phyloP scores from a whole-genome alignment of 495 filamentous ascomycete genomes.

The Penicillium atrosanguineum region DNA sequence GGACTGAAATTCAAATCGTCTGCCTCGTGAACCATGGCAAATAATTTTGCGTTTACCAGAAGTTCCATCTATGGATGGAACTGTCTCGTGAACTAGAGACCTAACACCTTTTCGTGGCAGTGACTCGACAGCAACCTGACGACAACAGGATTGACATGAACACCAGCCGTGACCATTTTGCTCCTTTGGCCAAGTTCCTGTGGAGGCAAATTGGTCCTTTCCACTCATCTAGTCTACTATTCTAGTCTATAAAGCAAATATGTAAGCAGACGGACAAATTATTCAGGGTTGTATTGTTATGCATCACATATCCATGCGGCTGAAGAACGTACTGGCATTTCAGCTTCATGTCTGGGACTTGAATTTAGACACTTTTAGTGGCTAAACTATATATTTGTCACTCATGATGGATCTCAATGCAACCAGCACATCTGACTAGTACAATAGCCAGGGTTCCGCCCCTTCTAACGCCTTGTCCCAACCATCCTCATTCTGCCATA shows the following conservation, averaged over 20 bases:
- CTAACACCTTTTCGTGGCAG: no score
- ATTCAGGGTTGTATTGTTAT: constrained; percentile 51
- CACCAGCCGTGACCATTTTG: constrained; percentile 52
- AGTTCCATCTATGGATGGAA: background rate
- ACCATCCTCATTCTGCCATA: constrained; percentile 45
- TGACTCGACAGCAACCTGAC: background rate
- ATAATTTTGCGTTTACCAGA: background rate
- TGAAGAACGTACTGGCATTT: constrained; percentile 1
- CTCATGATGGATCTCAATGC: constrained; percentile 10
- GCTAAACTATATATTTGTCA: background rate
- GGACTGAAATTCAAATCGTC: no score
- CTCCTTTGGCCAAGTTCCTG: constrained; percentile 54
- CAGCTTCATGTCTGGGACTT: background rate
- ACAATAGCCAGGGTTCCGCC: constrained; percentile 41
- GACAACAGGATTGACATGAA: background rate
- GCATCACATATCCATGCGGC: constrained; percentile 32
- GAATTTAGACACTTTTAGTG: background rate
- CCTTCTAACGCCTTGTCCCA: constrained; percentile 42
- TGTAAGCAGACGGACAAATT: constrained; percentile 46
- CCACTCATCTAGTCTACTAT: no score
- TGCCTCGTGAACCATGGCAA: no score
- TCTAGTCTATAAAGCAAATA: background rate
- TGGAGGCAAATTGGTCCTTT: no score
- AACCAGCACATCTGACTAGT: constrained; percentile 13
- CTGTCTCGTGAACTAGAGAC: no score